These are phyloP conservation scores for Hirsutella minnesotensis DNA, from an alignment of 2,329 filamentous ascomycete species.

Conservation along the genomic window DNA sequence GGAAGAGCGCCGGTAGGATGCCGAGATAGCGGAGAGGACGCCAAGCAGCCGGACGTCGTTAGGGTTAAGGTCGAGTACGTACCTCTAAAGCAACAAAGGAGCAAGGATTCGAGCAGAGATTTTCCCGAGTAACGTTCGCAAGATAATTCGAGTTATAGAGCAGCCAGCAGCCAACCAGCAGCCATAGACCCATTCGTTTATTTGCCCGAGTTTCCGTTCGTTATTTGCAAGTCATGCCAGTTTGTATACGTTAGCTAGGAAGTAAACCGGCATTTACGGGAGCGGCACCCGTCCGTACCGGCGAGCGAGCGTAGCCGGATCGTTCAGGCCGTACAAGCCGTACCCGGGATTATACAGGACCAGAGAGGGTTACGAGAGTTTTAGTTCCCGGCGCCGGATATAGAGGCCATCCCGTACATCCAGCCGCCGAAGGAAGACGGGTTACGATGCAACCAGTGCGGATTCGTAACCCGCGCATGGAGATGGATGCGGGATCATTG, in stretches of 20 bases:
- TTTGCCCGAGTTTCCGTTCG: conserved; percentile 1
- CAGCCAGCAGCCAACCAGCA: too few relatives aligned
- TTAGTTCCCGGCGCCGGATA: not conserved
- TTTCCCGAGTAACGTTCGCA: too few relatives aligned
- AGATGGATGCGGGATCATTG: not conserved
- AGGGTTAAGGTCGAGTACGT: too few relatives aligned
- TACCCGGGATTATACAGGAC: too few relatives aligned
- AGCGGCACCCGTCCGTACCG: not conserved
- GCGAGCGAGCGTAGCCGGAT: not conserved
- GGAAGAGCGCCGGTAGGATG: too few relatives aligned
- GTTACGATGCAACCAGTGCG: not conserved
- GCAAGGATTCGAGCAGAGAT: too few relatives aligned
- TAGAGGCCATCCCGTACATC: not conserved
- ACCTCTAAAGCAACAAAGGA: too few relatives aligned
- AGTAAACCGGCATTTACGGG: not conserved
- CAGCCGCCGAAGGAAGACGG: not conserved
- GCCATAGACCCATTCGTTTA: too few relatives aligned
- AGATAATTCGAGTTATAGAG: too few relatives aligned
- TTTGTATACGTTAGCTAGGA: not conserved
- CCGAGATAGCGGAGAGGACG: too few relatives aligned
- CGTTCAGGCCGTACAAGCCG: too few relatives aligned
- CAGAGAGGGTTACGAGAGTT: conserved; percentile 1
- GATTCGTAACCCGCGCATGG: not conserved
- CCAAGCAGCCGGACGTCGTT: too few relatives aligned
- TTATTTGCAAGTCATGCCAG: not conserved